These are phyloP conservation scores for Penicillium freii DNA, from an alignment of 2,329 filamentous ascomycete species.

Conservation along the genomic window DNA sequence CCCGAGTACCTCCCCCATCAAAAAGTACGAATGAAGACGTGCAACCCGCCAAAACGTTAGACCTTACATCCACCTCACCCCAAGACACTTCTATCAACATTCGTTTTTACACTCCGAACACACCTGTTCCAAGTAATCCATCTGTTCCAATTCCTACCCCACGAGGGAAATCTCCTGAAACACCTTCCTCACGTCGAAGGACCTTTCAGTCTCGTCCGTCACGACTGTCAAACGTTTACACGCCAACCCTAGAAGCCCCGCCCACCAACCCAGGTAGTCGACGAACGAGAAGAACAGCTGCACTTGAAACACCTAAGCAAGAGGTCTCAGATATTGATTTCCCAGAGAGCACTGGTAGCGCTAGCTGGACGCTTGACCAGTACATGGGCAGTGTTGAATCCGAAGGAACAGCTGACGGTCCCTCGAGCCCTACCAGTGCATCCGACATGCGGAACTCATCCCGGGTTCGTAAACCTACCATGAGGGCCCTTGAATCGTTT, in stretches of 20 bases:
- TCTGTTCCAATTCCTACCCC: background rate
- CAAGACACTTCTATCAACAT: slow-evolving; percentile 15
- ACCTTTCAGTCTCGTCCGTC: slow-evolving; percentile 23
- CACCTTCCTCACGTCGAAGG: slow-evolving; percentile 14
- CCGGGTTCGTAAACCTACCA: slow-evolving; percentile 32
- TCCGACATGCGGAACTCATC: slow-evolving; percentile 27
- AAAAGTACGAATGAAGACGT: slow-evolving; percentile 7
- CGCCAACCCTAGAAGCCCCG: slow-evolving; percentile 19
- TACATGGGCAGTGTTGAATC: slow-evolving; percentile 13
- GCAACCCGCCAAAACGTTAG: slow-evolving; percentile 12
- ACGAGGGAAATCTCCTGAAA: slow-evolving; percentile 9
- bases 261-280: slow-evolving; percentile 13
- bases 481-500: slow-evolving; percentile 30
- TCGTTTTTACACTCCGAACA: slow-evolving; percentile 14
- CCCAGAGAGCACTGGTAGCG: slow-evolving; percentile 13
- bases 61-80: slow-evolving; percentile 10
- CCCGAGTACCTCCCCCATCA: slow-evolving; percentile 11
- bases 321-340: slow-evolving; percentile 14
- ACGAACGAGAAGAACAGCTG: slow-evolving; percentile 15
- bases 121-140: slow-evolving; percentile 8
- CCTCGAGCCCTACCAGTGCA: slow-evolving; percentile 17
- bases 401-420: slow-evolving; percentile 12
- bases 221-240: slow-evolving; percentile 23
- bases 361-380: slow-evolving; percentile 17
- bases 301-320: slow-evolving; percentile 13